Percentiles rank a stretch among this genome's conserved stretches.
Evolutionary conservation across 2,329 filamentous ascomycete genomes (phyloP).

Genomic region (Salinomyces thailandicus): DNA sequence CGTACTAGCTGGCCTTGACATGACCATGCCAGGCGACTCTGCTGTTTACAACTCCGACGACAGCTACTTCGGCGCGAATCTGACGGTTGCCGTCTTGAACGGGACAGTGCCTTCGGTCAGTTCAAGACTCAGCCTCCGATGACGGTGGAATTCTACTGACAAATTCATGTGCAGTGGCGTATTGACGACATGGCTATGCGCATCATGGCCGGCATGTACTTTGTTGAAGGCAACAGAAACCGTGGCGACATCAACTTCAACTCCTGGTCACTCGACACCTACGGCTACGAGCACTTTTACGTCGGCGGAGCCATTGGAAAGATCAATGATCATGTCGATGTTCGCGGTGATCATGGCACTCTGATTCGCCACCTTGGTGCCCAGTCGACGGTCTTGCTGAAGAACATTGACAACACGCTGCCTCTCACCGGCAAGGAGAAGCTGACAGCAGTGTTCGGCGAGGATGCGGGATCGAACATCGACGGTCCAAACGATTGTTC

Average conservation of each 20-base stretch:
- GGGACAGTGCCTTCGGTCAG: conserved; percentile 62
- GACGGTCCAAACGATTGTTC: conserved; percentile 68
- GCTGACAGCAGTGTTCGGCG: conserved; percentile 69
- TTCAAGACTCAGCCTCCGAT: too few species aligned
- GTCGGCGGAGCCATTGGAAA: conserved; percentile 52
- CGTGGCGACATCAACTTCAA: conserved; percentile 57
- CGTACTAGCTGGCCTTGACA: conserved; percentile 65
- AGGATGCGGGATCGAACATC: conserved; percentile 67
- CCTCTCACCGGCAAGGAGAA: conserved; percentile 66
- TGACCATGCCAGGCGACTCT: conserved; percentile 80
- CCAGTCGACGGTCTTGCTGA: conserved; percentile 76
- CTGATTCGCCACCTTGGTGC: conserved; percentile 68
- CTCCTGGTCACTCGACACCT: conserved; percentile 73
- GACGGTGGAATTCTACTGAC: too few species aligned
- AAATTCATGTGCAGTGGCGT: too few species aligned
- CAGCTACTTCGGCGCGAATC: conserved; percentile 52
- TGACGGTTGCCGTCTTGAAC: conserved; percentile 80
- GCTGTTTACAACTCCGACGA: conserved; percentile 51
- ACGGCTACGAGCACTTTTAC: conserved; percentile 55
- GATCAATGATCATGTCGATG: conserved; percentile 72
- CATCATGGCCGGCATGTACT: conserved; percentile 58
- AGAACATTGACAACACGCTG: conserved; percentile 63
- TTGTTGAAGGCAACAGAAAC: conserved; percentile 46
- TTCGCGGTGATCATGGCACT: conserved; percentile 60
- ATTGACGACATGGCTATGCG: conserved; percentile 87